Conservation (phyloP, 2,329 filamentous ascomycete species). For the Trichoderma sp. region DNA sequence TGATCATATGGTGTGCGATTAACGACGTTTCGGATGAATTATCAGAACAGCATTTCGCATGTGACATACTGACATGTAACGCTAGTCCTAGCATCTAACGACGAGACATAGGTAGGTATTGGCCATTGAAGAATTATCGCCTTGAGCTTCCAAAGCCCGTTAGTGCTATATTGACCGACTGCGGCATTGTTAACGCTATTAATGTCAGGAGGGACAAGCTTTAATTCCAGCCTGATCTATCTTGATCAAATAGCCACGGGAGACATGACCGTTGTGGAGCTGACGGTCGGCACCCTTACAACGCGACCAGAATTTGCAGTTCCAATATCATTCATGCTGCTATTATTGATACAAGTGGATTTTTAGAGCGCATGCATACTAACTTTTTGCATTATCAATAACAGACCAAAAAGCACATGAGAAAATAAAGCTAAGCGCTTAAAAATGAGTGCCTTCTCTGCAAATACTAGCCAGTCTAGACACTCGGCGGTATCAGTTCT, state of each 20-base stretch:
- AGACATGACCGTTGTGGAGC: neutral
- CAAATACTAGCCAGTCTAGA: neutral
- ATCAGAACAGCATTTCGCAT: neutral
- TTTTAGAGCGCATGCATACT: too few relatives aligned
- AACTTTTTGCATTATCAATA: neutral
- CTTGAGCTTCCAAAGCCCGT: neutral
- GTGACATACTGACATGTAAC: neutral
- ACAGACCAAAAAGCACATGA: neutral
- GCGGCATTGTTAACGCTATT: neutral
- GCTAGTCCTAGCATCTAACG: neutral
- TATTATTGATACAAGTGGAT: neutral
- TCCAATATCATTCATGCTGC: neutral
- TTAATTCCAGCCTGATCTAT: neutral
- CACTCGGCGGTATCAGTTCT: neutral
- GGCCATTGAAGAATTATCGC: neutral
- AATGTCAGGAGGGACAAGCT: neutral
- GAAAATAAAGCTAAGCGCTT: neutral
- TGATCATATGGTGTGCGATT: neutral
- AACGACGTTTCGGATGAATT: neutral
- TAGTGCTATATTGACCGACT: too few relatives aligned
- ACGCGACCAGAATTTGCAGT: neutral
- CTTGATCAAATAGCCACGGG: too few relatives aligned
- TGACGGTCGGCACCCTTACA: neutral
- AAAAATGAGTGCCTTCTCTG: neutral
- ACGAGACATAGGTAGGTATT: too few relatives aligned